Base-by-base conservation (phyloP, 2,329 filamentous ascomycete genomes). In the Ophiocordyceps camponoti-leonardi region DNA sequence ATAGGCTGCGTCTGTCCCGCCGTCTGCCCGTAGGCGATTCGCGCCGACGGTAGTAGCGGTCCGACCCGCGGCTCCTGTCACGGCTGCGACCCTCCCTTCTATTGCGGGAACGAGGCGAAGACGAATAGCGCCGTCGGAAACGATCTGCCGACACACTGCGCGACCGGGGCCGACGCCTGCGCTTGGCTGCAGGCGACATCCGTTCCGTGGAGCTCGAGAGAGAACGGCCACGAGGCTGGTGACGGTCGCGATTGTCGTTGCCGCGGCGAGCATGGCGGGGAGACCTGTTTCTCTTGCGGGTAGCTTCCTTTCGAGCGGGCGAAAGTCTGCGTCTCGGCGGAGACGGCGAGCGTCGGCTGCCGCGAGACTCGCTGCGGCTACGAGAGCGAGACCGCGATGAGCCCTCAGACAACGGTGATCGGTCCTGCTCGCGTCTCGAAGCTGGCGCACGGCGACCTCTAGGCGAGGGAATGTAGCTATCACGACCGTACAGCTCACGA, bases 401-500 rank as follows among this genome's bases (percentile, higher is more conserved):
- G 16, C 56, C 57, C 13, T 49, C 53, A 2, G 55, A 59, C 8
- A 62, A 62, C 10, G 58, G 61, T 3, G 69, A 69, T 6, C 53
- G 57, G 23, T 47, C 50, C 42, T 54, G 56, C 23, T 51, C 55
- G 41, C 54, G 52, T 41, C 52, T 52, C 40, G 43, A 37, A 6
- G 43, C 31, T 23, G 66, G 66, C 20, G 65, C 66, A 43, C 71
- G 67, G 49, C 65, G 63, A 22, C 58, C 57, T 8, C 58, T 59
- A n/a, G 62, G 61, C 42, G 67, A 62, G 2, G 73, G 74, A 33
- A 73, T 64, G 48, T 79, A 74, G 48, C 68, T 68, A 50, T 78
- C 73, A 43, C 72, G 66, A 12, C 62, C 63, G 43, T 65, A 69
- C 12, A 62, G 59, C 18, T 69, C 65, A 49, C 69, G 59, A 18